Conservation (phyloP, 2,329 filamentous ascomycete species). For the Laburnicola sp. region DNA sequence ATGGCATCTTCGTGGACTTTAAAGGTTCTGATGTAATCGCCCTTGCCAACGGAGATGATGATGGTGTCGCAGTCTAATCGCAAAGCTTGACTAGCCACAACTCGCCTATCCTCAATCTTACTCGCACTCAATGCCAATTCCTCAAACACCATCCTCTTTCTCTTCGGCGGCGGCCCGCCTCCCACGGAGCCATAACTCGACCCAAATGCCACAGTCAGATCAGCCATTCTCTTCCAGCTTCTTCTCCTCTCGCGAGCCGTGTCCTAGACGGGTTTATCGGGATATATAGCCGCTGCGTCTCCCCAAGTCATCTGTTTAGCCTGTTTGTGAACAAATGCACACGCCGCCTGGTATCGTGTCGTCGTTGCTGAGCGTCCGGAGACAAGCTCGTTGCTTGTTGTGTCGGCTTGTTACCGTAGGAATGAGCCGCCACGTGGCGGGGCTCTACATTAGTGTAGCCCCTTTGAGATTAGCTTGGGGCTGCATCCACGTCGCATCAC, state of each 20-base stretch:
- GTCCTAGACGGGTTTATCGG: too few relatives aligned
- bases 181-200: neutral
- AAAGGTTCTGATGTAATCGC: slow-evolving; percentile 13
- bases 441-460: neutral
- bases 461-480: neutral
- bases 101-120: slow-evolving; percentile 8
- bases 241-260: too few relatives aligned
- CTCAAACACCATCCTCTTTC: slow-evolving; percentile 7
- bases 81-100: slow-evolving; percentile 5
- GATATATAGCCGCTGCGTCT: too few relatives aligned
- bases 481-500: neutral
- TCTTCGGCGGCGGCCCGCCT: neutral
- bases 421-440: neutral
- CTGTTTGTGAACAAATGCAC: too few relatives aligned
- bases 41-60: slow-evolving; percentile 13
- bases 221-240: neutral
- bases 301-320: too few relatives aligned
- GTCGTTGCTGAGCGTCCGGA: too few relatives aligned
- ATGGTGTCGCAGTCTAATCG: slow-evolving; percentile 17
- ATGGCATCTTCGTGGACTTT: slow-evolving; percentile 24
- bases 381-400: too few relatives aligned
- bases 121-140: neutral
- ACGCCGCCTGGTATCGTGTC: too few relatives aligned
- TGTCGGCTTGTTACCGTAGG: too few relatives aligned
- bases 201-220: slow-evolving; percentile 4